Evolutionary conservation across 2,329 filamentous ascomycete genomes (phyloP).

Genomic region (Aspergillus viridinutans): DNA sequence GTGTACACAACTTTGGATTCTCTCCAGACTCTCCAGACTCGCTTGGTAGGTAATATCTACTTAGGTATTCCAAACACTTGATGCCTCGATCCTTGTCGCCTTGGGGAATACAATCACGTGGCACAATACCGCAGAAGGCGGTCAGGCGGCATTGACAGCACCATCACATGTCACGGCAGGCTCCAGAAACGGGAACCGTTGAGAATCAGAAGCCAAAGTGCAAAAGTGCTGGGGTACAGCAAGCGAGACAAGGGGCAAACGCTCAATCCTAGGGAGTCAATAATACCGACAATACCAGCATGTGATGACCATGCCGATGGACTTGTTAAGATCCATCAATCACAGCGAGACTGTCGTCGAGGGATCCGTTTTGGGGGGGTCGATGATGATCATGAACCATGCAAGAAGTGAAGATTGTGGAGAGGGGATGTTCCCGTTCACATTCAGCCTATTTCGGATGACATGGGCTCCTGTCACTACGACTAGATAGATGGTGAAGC

Average conservation of each 20-base stretch:
- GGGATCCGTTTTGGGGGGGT: background rate
- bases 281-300: background rate
- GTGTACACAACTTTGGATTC: background rate
- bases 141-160: conserved; percentile 1
- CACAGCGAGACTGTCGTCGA: background rate
- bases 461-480: background rate
- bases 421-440: background rate
- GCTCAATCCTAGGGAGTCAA: background rate
- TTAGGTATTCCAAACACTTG: background rate
- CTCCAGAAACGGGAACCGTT: background rate
- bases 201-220: background rate
- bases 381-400: background rate
- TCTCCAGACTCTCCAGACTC: background rate
- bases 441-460: background rate
- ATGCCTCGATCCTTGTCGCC: background rate
- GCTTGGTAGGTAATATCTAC: too few relatives aligned
- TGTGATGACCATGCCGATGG: background rate
- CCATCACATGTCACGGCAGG: conserved; percentile 10
- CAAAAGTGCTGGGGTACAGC: background rate
- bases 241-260: background rate
- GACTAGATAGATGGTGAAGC: background rate
- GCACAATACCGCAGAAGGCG: background rate
- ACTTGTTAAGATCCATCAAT: background rate
- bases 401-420: background rate
- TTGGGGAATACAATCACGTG: background rate